These are phyloP conservation scores for Aspergillus ellipticus DNA, from an alignment of 495 filamentous ascomycete genomes.

Conservation along the genomic window DNA sequence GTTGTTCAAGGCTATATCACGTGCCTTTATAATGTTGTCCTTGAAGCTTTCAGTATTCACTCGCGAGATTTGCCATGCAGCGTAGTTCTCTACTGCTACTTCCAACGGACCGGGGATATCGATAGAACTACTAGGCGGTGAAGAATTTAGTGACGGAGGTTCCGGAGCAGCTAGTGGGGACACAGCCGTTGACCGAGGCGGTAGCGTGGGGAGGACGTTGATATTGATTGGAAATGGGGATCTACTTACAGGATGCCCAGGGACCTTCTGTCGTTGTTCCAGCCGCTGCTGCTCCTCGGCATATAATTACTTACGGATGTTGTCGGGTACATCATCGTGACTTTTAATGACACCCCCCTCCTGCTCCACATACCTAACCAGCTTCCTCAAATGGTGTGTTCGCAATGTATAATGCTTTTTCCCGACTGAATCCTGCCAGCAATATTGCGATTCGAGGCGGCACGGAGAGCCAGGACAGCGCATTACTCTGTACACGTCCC, in stretches of 20 bases:
- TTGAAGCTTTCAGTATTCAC: slow-evolving; percentile 17
- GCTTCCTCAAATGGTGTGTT: slow-evolving; percentile 22
- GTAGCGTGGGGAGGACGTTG: slow-evolving; percentile 16
- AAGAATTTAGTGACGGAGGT: not conserved
- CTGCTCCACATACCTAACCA: slow-evolving; percentile 24
- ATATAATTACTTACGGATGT: too few species aligned
- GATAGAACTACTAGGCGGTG: slow-evolving; percentile 1
- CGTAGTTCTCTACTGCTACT: slow-evolving; percentile 17
- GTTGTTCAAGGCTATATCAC: slow-evolving; percentile 20
- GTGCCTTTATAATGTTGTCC: slow-evolving; percentile 16
- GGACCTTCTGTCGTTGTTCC: slow-evolving; percentile 19
- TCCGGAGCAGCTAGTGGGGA: slow-evolving; percentile 1
- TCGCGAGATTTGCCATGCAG: slow-evolving; percentile 18
- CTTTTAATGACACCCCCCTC: slow-evolving; percentile 19
- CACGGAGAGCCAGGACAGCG: slow-evolving; percentile 22
- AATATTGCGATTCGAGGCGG: slow-evolving; percentile 23
- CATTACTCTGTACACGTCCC: slow-evolving; percentile 28
- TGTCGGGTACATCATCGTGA: slow-evolving; percentile 4
- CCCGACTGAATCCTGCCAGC: slow-evolving; percentile 27
- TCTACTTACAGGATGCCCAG: slow-evolving; percentile 4
- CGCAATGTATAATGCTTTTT: slow-evolving; percentile 31
- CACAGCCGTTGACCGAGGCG: slow-evolving; percentile 4
- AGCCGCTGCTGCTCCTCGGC: slow-evolving; percentile 1
- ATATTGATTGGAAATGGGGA: slow-evolving; percentile 19
- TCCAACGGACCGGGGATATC: slow-evolving; percentile 11